A percentile compares a stretch with the other conserved stretches of the same genome.
phyloP scores from a whole-genome alignment of 176 grass and related monocot genomes.

The Miscanthus lutarioriparius region DNA sequence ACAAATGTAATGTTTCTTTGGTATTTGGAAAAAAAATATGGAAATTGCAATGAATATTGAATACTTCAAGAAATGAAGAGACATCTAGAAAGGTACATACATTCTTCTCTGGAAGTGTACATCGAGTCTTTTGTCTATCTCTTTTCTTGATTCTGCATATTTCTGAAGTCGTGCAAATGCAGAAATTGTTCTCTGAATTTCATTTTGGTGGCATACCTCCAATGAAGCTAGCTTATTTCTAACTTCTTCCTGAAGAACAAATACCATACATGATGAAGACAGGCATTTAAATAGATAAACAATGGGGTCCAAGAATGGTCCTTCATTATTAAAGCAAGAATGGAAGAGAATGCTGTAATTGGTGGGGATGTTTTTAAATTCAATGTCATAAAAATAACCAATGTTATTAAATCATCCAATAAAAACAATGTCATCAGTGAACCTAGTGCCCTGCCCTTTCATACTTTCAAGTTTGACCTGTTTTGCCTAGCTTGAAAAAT shows the following conservation, averaged over 20 bases:
- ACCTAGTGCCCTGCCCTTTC: background rate
- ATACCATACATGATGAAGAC: slow-evolving; percentile 21
- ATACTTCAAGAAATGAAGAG: slow-evolving; percentile 9
- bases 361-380: background rate
- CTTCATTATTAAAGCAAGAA: background rate
- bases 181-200: slow-evolving; percentile 65
- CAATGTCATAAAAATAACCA: background rate
- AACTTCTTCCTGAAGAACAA: slow-evolving; percentile 66
- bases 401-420: background rate
- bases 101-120: slow-evolving; percentile 82
- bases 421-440: slow-evolving; percentile 2
- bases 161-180: slow-evolving; percentile 59
- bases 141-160: slow-evolving; percentile 71
- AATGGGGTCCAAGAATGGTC: background rate
- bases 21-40: slow-evolving; percentile 9
- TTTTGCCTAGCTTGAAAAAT: background rate
- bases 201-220: slow-evolving; percentile 61
- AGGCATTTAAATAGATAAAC: slow-evolving; percentile 14
- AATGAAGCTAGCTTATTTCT: slow-evolving; percentile 57
- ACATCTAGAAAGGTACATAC: slow-evolving; percentile 49
- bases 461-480: background rate
- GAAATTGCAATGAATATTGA: background rate
- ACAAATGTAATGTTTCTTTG: background rate
- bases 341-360: background rate
- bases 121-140: slow-evolving; percentile 80